Base-by-base conservation (phyloP, 495 filamentous ascomycete species). In the Aspergillus funiculosus region DNA sequence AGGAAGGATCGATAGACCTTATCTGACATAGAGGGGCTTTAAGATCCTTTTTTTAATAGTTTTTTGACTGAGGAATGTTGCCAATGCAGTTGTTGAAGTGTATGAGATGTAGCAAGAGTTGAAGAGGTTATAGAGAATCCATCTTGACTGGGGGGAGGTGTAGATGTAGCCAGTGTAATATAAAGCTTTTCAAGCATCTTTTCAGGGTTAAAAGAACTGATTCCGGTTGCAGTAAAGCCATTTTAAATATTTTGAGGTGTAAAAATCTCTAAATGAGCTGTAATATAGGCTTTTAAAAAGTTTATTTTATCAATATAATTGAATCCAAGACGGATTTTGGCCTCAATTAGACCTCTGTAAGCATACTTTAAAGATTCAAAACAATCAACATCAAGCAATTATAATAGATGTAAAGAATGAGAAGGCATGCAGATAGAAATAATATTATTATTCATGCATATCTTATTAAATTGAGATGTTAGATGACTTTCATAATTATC, bases 401-500 rank as follows among this genome's bases (percentile, higher is more conserved):
- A 22, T 5, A 24, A 37, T 1, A 48, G 34, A 32, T 63, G 46
- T 8, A 58, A 59, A 11, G 48, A 55, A 46, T 62, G 47, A 13
- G 52, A 14, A 9, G 57, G 54, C 26, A 62, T 56, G 21, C 47
- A 62, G 6, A 62, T 38, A 10, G 50, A 27, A 11, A 56, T 42
- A 39, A 62, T 56, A 43, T 62, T 50, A 26, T 58, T 40, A 10
- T 52, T 29, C 10, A 30, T 21, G 25, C 45, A 54, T 24, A 54
- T 48, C 19, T 61, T 21, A 17, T 55, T 30, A 17, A 60, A 60
- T 46, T 56, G 42, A 43, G 44, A 46, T 0, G 52, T 55, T 24
- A 57, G 27, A 49, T 65, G 46, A 35, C 52, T 56, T 19, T 32
- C 51, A 53, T 63, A 48, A 8, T 52, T 42, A 30, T 67, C 31